Evolutionary conservation across 2,329 filamentous ascomycete genomes (phyloP), one percentile per base, ranked within the genome.

Genomic region (Penicillium sp.): DNA sequence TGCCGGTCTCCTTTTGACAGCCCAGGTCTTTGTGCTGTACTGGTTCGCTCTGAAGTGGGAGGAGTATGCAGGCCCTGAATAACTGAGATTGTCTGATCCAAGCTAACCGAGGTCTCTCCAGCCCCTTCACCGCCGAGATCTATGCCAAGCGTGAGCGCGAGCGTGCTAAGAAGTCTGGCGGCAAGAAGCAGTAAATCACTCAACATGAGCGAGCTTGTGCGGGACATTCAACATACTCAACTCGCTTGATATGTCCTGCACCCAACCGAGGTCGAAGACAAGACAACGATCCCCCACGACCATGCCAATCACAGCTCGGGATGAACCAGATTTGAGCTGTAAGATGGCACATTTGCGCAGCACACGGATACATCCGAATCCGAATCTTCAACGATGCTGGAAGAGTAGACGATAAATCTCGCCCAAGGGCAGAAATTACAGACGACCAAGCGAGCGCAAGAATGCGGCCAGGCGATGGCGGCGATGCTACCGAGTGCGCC

Each of bases 111-210:
- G 39, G 38, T 42, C 17, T 39, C 17, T 60, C 47, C 63, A 83
- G 81, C 77, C 94, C 94, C 4, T 99, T 98, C 79, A 99, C 95
- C 6, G 86, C 87, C 3, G 90, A 85, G 66, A 99, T 99, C 72
- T 99, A 98, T 76, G 90, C 89, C 67, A 96, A 95, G 86, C 76
- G 76, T 35, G 77, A 79, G 62, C 76, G 76, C 25, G 75, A 78
- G 58, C 73, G 74, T 51, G 71, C 75, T 38, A 78, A 76, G 63
- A 73, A 73, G 64, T 68, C 73, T 58, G 71, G 67, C 63, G 72
- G 71, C 62, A 78, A 78, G 71, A 69, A 66, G 61, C 70, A 71
- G 63, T 79, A 76, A 72, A 60, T 14, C 38, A 20, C 25, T n/a
- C 42, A 49, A 34, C 51, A 48, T 60, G 48, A 65, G 52, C 48